Conservation (phyloP, 768 basidiomycete genomes). For the Collybiopsis confluens region DNA sequence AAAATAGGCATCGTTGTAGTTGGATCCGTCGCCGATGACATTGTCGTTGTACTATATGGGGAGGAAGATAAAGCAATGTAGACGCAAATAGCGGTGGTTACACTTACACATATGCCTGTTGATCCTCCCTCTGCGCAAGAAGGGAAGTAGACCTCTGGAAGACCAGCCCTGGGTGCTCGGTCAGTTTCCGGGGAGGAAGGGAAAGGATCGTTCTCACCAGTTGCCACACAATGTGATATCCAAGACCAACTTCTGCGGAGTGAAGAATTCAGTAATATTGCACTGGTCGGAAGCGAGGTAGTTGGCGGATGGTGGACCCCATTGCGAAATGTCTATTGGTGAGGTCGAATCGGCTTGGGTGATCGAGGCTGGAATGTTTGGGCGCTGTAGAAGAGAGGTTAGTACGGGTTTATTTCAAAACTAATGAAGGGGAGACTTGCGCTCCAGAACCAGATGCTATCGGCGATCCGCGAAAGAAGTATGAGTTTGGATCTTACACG, state of each 20-base stretch:
- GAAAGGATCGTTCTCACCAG: constrained; percentile 24
- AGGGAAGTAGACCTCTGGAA: constrained; percentile 31
- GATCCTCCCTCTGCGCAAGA: constrained; percentile 31
- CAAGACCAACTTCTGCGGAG: constrained; percentile 43
- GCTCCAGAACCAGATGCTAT: constrained; percentile 45
- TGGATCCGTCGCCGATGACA: constrained; percentile 38
- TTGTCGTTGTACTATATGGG: constrained; percentile 54
- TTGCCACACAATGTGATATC: constrained; percentile 52
- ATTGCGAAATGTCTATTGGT: constrained; percentile 31
- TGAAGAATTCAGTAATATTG: constrained; percentile 37
- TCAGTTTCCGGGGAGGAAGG: not conserved
- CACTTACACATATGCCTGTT: constrained; percentile 30
- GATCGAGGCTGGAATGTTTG: constrained; percentile 34
- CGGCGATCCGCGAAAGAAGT: not conserved
- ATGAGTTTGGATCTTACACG: not conserved
- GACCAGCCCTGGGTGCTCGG: constrained; percentile 35
- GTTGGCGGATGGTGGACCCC: constrained; percentile 39
- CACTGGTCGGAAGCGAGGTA: constrained; percentile 33
- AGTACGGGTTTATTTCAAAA: too few species aligned
- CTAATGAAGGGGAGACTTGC: constrained; percentile 20
- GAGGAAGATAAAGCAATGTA: too few species aligned
- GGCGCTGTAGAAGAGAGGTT: constrained; percentile 26
- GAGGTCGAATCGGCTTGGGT: constrained; percentile 22
- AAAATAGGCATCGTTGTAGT: constrained; percentile 39
- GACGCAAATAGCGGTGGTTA: not conserved